Base-by-base conservation (phyloP, 257 asterid genomes). In the Primulina huaijiensis region DNA sequence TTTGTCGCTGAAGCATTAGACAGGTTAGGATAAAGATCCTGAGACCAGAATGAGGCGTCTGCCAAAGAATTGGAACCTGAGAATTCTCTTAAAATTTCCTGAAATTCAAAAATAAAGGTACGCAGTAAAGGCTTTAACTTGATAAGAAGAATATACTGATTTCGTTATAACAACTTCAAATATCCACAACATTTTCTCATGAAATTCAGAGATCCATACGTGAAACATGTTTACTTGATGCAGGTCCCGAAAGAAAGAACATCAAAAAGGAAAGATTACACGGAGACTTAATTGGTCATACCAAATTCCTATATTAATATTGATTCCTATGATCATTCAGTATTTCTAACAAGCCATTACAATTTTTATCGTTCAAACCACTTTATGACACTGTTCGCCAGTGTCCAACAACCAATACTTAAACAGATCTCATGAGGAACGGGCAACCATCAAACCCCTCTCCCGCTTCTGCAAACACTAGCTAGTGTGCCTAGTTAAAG, bases 11-110 rank as follows among this genome's bases (percentile, higher is more conserved):
- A 76, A 67, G 62, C 57, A 11, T 82, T 74, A 6, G 81, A 73
- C 17, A 69, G 79, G 69, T 65, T 81, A 1, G 83, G 71, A 74
- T 60, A 69, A 65, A 82, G 64, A 69, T 77, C 80, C 46, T 68
- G 78, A 59, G 89, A 72, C 88, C 86, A 81, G 14, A 73, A 71
- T 7, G 68, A 65, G 52, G 38, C 70, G 56, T 76, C 90, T 5
- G 73, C 72, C 46, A 75, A 16, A 30, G 76, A 72, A 63, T 70
- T 72, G 38, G 72, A 67, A 64, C 74, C 79, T 4, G 90, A 56
- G n/a, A 76, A 50, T 14, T 63, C 89, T 77, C 72, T 74, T 34
- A 68, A 52, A 43, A 74, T 65, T 17, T 78, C 97, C 97, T 89
- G 82, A 25, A 23, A 58, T 14, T 25, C n/a, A 6, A 65, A 67